These are phyloP conservation scores for Ophidiomyces ophidiicola DNA, from an alignment of 2,329 filamentous ascomycete species.

Conservation along the genomic window DNA sequence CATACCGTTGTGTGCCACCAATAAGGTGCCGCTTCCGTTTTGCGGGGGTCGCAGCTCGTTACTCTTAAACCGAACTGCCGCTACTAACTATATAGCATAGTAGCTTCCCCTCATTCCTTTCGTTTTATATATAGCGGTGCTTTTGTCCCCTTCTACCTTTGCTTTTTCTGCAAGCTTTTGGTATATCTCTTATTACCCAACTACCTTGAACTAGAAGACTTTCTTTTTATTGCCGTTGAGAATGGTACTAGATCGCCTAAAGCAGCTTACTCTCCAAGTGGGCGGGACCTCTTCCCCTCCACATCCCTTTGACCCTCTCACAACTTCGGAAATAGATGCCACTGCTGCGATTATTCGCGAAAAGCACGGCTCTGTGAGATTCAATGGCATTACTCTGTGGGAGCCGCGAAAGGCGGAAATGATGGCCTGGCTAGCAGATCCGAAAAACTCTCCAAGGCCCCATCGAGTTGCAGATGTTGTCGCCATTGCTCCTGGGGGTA, in stretches of 20 bases:
- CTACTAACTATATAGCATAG: slow-evolving; percentile 44
- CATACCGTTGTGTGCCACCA: neutral
- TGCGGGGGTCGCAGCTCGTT: slow-evolving; percentile 3
- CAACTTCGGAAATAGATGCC: slow-evolving; percentile 57
- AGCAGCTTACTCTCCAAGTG: slow-evolving; percentile 52
- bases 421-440: slow-evolving; percentile 62
- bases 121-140: slow-evolving; percentile 9
- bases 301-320: slow-evolving; percentile 70
- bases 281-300: slow-evolving; percentile 42
- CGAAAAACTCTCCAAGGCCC: slow-evolving; percentile 50
- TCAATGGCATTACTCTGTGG: slow-evolving; percentile 74
- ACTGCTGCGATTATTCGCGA: slow-evolving; percentile 57
- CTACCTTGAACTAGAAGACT: too few relatives aligned
- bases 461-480: slow-evolving; percentile 68
- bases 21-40: neutral
- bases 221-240: neutral
- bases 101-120: slow-evolving; percentile 6
- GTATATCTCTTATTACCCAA: too few relatives aligned
- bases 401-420: slow-evolving; percentile 80
- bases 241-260: slow-evolving; percentile 52
- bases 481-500: slow-evolving; percentile 64
- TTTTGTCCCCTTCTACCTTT: neutral
- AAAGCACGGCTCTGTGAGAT: slow-evolving; percentile 58
- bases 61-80: slow-evolving; percentile 28
- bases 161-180: neutral